phyloP scores from a whole-genome alignment of 1,284 basidiomycete species.

The Vanrija sp. region DNA sequence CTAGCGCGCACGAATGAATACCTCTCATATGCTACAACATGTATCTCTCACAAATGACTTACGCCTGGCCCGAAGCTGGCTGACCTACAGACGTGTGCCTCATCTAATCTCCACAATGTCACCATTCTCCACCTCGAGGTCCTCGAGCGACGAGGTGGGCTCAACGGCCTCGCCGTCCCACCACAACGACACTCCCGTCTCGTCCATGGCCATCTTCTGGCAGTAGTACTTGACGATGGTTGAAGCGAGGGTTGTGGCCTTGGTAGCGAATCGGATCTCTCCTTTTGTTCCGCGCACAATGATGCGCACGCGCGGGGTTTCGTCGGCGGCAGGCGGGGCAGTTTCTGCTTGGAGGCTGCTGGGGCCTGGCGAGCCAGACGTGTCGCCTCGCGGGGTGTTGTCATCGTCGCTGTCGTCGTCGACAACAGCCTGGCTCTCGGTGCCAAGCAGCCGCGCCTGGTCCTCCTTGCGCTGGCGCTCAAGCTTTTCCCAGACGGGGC shows the following conservation, averaged over 20 bases:
- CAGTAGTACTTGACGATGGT: slow-evolving; percentile 21
- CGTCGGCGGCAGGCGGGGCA: not conserved
- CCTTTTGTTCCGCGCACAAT: slow-evolving; percentile 10
- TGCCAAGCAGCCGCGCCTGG: not conserved
- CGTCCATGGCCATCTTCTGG: slow-evolving; percentile 8
- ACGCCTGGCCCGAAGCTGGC: no score
- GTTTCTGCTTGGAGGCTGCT: not conserved
- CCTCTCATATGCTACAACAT: not conserved
- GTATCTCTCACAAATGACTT: not conserved
- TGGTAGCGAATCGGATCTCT: slow-evolving; percentile 3
- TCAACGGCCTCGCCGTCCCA: slow-evolving; percentile 31
- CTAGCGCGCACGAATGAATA: slow-evolving; percentile 12
- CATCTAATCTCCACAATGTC: slow-evolving; percentile 26
- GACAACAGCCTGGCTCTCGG: not conserved
- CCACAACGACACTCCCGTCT: slow-evolving; percentile 8
- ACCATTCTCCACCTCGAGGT: slow-evolving; percentile 29
- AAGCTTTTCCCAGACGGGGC: slow-evolving; percentile 22
- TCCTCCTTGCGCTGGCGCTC: slow-evolving; percentile 10
- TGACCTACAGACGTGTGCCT: not conserved
- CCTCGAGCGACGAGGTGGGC: slow-evolving; percentile 14
- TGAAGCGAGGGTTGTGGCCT: not conserved
- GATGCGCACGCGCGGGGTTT: not conserved
- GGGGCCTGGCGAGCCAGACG: not conserved
- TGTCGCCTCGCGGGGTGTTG: not conserved
- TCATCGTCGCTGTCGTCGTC: not conserved